These are phyloP conservation scores for Rubroboletus pulcherrimus DNA, from an alignment of 768 basidiomycete genomes.

Conservation along the genomic window DNA sequence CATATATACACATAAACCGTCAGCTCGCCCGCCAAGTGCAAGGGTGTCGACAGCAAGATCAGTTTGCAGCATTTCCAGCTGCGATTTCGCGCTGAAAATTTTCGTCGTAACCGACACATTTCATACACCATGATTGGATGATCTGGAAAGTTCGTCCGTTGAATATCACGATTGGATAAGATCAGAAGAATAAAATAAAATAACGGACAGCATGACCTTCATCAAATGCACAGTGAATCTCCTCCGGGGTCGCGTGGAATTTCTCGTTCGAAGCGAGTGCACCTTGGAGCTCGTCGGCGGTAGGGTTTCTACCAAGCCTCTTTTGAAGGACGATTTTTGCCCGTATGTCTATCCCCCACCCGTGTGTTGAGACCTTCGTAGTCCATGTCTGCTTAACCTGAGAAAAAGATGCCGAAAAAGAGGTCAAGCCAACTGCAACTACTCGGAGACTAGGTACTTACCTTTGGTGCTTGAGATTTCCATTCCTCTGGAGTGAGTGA, in stretches of 20 bases:
- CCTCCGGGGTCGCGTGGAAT: slow-evolving; percentile 11
- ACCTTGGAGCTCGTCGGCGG: not conserved
- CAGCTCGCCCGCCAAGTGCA: not conserved
- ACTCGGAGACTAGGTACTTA: not conserved
- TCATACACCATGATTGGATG: slow-evolving; percentile 17
- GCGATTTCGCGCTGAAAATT: slow-evolving; percentile 18
- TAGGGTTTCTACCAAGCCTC: slow-evolving; percentile 14
- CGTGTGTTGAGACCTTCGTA: slow-evolving; percentile 10
- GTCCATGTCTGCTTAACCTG: slow-evolving; percentile 22
- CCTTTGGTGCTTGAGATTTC: slow-evolving; percentile 16
- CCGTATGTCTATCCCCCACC: slow-evolving; percentile 11
- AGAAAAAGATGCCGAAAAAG: not conserved
- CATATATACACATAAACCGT: not conserved
- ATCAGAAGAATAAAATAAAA: not conserved
- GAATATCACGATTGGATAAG: not conserved
- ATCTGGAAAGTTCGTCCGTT: slow-evolving; percentile 4
- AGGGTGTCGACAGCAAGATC: not conserved
- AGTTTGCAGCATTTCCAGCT: slow-evolving; percentile 6
- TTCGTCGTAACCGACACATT: slow-evolving; percentile 22
- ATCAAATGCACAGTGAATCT: slow-evolving; percentile 15
- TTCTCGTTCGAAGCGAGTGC: slow-evolving; percentile 5
- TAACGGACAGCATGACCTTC: slow-evolving; percentile 9
- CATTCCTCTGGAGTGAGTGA: slow-evolving; percentile 15
- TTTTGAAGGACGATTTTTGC: slow-evolving; percentile 17
- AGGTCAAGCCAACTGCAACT: not conserved